Evolutionary conservation across 2,329 filamentous ascomycete species (phyloP).

Genomic region (Aspergillus felis): DNA sequence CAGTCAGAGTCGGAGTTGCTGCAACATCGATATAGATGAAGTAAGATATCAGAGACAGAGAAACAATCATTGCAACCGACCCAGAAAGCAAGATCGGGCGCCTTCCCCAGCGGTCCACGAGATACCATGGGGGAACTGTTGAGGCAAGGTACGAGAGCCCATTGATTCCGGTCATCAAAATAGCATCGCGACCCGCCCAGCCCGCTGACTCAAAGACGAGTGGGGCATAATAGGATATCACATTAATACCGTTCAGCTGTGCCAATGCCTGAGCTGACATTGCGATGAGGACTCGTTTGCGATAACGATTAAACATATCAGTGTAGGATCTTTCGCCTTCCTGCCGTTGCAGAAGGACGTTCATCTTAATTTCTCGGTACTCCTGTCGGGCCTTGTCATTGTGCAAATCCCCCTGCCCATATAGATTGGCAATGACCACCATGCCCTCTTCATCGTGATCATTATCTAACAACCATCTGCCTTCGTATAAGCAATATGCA

Average conservation of each 20-base stretch:
- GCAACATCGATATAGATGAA: conserved; percentile 83
- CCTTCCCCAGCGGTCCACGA: conserved; percentile 88
- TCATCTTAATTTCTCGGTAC: conserved; percentile 98
- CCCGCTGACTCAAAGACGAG: conserved; percentile 95
- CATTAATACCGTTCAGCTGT: conserved; percentile 97
- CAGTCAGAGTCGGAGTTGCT: conserved; percentile 76
- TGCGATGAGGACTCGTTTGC: conserved; percentile 90
- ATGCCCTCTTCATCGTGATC: conserved; percentile 98
- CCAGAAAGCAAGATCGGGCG: conserved; percentile 86
- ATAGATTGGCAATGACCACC: conserved; percentile 95
- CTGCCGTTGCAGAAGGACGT: conserved; percentile 85
- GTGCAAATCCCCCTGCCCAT: conserved; percentile 93
- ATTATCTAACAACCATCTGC: conserved; percentile 92
- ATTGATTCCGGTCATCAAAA: conserved; percentile 97
- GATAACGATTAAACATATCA: conserved; percentile 94
- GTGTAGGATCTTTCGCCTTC: conserved; percentile 87
- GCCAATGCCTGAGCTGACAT: conserved; percentile 97
- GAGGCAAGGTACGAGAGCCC: conserved; percentile 85
- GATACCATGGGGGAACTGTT: conserved; percentile 94
- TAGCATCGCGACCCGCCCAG: conserved; percentile 86
- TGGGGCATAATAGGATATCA: conserved; percentile 98
- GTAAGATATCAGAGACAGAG: conserved; percentile 86
- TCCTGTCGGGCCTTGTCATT: conserved; percentile 89
- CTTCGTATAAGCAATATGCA: conserved; percentile 5
- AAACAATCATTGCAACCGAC: conserved; percentile 82